phyloP scores from a whole-genome alignment of 2,329 filamentous ascomycete genomes.

The Cytospora piceae region DNA sequence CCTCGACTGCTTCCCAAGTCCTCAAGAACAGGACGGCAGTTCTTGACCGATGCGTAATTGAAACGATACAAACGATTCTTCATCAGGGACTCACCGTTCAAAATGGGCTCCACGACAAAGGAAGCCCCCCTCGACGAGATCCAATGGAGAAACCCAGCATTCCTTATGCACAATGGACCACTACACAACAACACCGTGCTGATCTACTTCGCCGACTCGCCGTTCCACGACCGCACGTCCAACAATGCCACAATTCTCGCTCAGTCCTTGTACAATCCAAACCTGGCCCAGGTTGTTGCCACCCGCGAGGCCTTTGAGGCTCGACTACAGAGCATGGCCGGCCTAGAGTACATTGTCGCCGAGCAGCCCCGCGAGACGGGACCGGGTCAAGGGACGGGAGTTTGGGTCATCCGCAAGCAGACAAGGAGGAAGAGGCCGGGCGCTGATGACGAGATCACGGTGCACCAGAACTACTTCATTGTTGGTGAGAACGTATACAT shows the following conservation, averaged over 20 bases:
- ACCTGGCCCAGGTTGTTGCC: constrained; percentile 59
- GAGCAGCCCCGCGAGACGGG: constrained; percentile 67
- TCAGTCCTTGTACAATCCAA: constrained; percentile 64
- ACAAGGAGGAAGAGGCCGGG: constrained; percentile 60
- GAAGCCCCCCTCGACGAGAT: constrained; percentile 67
- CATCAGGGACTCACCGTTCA: constrained; percentile 22
- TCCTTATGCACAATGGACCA: constrained; percentile 56
- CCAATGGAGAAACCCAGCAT: constrained; percentile 62
- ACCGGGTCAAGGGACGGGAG: constrained; percentile 63
- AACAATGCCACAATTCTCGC: constrained; percentile 67
- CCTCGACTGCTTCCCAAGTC: constrained; percentile 2
- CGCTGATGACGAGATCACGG: constrained; percentile 61
- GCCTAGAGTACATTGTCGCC: constrained; percentile 68
- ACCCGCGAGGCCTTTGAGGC: constrained; percentile 67
- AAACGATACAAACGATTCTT: not conserved
- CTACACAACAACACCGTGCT: constrained; percentile 68
- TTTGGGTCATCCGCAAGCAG: constrained; percentile 73
- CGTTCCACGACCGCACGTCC: constrained; percentile 69
- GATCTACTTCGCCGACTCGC: constrained; percentile 69
- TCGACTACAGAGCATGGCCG: constrained; percentile 65
- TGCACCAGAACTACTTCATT: constrained; percentile 66
- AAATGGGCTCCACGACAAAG: constrained; percentile 48
- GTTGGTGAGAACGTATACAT: constrained; percentile 70
- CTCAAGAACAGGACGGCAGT: not conserved
- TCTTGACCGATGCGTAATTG: not conserved